A percentile compares a stretch with the other conserved stretches of the same genome.
Evolutionary conservation across 768 basidiomycete species (phyloP).

Genomic region (Albatrellus ellisii): DNA sequence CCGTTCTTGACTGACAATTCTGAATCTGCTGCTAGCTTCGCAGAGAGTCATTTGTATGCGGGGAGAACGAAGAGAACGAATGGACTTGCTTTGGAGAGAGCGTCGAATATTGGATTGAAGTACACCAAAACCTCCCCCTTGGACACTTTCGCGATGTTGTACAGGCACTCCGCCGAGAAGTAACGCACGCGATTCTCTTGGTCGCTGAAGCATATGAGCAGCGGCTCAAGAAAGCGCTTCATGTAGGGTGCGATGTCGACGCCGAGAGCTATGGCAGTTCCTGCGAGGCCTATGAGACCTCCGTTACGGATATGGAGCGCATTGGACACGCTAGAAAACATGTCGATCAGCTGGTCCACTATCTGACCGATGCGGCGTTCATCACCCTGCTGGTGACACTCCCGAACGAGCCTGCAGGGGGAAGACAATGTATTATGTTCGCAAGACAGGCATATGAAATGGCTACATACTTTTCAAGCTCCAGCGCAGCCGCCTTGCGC

Average conservation of each 20-base stretch:
- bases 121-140: constrained; percentile 94
- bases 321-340: constrained; percentile 77
- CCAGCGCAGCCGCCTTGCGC: constrained; percentile 88
- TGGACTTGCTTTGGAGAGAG: constrained; percentile 76
- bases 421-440: neutral
- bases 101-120: constrained; percentile 98
- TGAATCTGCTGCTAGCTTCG: constrained; percentile 87
- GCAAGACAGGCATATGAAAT: neutral
- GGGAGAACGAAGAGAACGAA: neutral
- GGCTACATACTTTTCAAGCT: constrained; percentile 84
- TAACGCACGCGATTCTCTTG: constrained; percentile 91
- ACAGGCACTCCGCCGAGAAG: constrained; percentile 95
- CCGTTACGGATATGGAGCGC: constrained; percentile 87
- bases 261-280: constrained; percentile 92
- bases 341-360: constrained; percentile 87
- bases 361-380: constrained; percentile 72
- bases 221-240: constrained; percentile 81
- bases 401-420: constrained; percentile 61
- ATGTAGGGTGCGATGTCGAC: constrained; percentile 91
- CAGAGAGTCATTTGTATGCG: constrained; percentile 3
- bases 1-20: constrained; percentile 97
- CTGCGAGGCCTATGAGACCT: constrained; percentile 90
- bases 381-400: constrained; percentile 75
- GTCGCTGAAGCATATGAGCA: constrained; percentile 88
- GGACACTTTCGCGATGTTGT: constrained; percentile 96